Conservation (phyloP, 176 grass and related monocot genomes). For the Paspalum notatum region DNA sequence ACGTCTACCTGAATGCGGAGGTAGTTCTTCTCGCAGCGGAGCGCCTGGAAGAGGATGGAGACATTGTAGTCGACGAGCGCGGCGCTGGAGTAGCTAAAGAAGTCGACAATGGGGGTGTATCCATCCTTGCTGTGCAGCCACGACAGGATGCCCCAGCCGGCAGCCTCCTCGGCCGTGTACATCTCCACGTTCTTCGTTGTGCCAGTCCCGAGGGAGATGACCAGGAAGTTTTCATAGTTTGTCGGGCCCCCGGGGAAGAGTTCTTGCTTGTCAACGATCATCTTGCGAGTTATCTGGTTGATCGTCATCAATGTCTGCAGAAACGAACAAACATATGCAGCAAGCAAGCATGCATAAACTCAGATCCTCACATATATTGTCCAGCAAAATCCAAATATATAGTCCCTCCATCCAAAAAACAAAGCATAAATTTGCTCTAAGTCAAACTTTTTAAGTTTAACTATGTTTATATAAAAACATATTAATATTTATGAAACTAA, state of each 20-base stretch:
- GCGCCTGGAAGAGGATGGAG: slow-evolving; percentile 52
- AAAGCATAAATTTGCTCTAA: too few relatives aligned
- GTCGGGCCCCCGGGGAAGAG: slow-evolving; percentile 1
- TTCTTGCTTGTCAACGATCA: slow-evolving; percentile 28
- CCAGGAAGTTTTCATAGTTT: slow-evolving; percentile 44
- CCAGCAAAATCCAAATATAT: too few relatives aligned
- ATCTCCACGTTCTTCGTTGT: slow-evolving; percentile 10
- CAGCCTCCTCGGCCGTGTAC: slow-evolving; percentile 36
- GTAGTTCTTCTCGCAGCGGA: slow-evolving; percentile 41
- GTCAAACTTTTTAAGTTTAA: too few relatives aligned
- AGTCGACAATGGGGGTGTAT: slow-evolving; percentile 47
- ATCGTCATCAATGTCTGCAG: slow-evolving; percentile 50
- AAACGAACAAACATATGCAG: too few relatives aligned
- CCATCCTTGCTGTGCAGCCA: slow-evolving; percentile 49
- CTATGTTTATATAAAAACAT: too few relatives aligned
- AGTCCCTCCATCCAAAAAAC: too few relatives aligned
- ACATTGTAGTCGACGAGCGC: slow-evolving; percentile 57
- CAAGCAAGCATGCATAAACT: not conserved
- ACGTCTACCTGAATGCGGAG: slow-evolving; percentile 56
- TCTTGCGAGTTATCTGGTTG: slow-evolving; percentile 45
- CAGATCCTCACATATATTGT: too few relatives aligned
- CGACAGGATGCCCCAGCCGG: slow-evolving; percentile 49
- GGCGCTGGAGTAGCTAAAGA: slow-evolving; percentile 43
- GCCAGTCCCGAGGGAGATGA: slow-evolving; percentile 59
- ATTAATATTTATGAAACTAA: too few relatives aligned